A percentile compares a stretch with the other conserved stretches of the same genome.
Evolutionary conservation across 805 yeast species (phyloP).

Genomic region (Ogataea corticis): DNA sequence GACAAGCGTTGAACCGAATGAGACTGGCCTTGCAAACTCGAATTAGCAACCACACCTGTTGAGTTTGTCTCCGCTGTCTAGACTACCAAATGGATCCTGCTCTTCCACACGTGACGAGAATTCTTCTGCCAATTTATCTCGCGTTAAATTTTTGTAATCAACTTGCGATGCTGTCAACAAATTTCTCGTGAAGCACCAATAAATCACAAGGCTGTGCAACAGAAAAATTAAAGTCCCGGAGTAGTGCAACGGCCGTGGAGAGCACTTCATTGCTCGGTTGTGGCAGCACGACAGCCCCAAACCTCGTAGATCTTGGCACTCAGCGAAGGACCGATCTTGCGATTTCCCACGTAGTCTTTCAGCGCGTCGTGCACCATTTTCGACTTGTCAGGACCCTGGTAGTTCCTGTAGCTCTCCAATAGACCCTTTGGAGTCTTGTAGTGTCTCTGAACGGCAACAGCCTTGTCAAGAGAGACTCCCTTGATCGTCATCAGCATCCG

Average conservation of each 20-base stretch:
- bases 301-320: conserved; percentile 54
- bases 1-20: too few species aligned
- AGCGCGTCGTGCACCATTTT: conserved; percentile 34
- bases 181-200: neutral
- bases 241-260: too few species aligned
- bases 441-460: conserved; percentile 66
- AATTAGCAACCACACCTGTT: too few species aligned
- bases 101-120: too few species aligned
- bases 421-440: conserved; percentile 71
- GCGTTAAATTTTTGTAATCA: conserved; percentile 1
- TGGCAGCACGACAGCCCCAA: conserved; percentile 51
- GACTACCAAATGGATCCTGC: too few species aligned
- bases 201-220: neutral
- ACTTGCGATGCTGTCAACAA: neutral
- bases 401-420: conserved; percentile 45
- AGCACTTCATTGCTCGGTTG: too few species aligned
- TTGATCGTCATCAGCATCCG: conserved; percentile 74
- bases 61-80: too few species aligned
- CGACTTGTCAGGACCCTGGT: conserved; percentile 32
- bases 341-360: conserved; percentile 47
- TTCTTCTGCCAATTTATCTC: neutral
- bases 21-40: too few species aligned
- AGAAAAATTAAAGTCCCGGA: too few species aligned
- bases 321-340: conserved; percentile 50
- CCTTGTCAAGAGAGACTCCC: conserved; percentile 86